phyloP scores from a whole-genome alignment of 2,329 filamentous ascomycete genomes.

The Verticillium nonalfalfae region DNA sequence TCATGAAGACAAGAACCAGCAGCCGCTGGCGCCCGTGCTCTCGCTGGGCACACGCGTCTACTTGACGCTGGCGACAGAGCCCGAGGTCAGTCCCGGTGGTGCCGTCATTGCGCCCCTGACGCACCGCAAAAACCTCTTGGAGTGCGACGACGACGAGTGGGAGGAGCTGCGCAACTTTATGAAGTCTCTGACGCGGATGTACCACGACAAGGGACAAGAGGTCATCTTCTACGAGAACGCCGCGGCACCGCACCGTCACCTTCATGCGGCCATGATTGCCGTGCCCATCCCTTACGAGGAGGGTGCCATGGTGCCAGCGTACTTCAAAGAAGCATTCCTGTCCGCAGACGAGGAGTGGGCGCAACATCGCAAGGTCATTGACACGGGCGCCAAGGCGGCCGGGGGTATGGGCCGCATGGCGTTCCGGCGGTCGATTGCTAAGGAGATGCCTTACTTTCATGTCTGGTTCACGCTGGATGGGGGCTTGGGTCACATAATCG shows the following conservation, averaged over 20 bases:
- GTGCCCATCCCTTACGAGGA: constrained; percentile 86
- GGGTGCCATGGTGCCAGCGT: constrained; percentile 87
- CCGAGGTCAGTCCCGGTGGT: constrained; percentile 76
- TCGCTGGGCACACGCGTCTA: constrained; percentile 82
- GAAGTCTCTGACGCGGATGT: constrained; percentile 91
- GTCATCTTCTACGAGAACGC: constrained; percentile 99
- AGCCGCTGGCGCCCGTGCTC: constrained; percentile 77
- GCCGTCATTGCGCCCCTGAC: constrained; percentile 85
- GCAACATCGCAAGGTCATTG: constrained; percentile 91
- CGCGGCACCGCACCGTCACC: constrained; percentile 67
- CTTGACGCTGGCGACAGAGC: constrained; percentile 82
- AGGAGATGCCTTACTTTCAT: constrained; percentile 98
- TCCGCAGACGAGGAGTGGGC: constrained; percentile 87
- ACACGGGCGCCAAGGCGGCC: constrained; percentile 63
- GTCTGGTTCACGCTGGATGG: constrained; percentile 93
- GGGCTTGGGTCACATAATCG: constrained; percentile 85
- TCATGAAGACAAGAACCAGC: constrained; percentile 71
- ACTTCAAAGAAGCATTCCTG: constrained; percentile 92
- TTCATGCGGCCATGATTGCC: constrained; percentile 79
- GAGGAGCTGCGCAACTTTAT: constrained; percentile 99
- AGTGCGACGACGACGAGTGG: constrained; percentile 99
- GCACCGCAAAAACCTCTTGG: constrained; percentile 84
- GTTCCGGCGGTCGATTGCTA: constrained; percentile 76
- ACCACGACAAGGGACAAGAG: constrained; percentile 85
- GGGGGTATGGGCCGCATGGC: constrained; percentile 70